Base-by-base conservation (phyloP, 2,329 filamentous ascomycete species). In the Paracoccidioides brasiliensis region DNA sequence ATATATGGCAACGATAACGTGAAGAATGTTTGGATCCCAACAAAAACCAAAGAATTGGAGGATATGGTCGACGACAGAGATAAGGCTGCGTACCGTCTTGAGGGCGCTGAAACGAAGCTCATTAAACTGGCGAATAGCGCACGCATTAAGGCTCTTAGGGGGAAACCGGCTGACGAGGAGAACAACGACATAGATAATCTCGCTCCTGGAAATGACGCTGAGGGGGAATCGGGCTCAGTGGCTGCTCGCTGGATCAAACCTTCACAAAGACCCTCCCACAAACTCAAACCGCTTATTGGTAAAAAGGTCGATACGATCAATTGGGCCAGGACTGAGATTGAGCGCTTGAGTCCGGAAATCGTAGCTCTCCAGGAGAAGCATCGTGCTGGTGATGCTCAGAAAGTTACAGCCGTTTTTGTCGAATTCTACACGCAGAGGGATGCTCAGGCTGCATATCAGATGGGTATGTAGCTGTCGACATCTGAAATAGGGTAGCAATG, bases 231-330 rank as follows among this genome's bases (percentile, higher is more conserved):
- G 56, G 85, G 85, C 60, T 54, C 56, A 35, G 52, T 59, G 41
- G 59, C 57, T 53, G 54, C 53, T 40, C 38, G 83, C 60, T 95
- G 86, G 83, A 74, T 95, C 42, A 78, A 82, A 14, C 74, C 76
- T 8, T 85, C 88, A 69, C 79, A 89, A 63, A 81, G 90, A 45
- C 90, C 90, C 1, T 83, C 85, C 1, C 90, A 95, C 67, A 81
- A 81, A 38, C 74, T 84, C 55, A 87, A 85, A 67, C 76, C 79
- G 5, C 69, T 93, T 28, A 80, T 90, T 61, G 87, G 90, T 62
- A 84, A 89, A 67, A 93, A 95, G 69, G 90, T 96, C 14, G 93
- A 98, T 72, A 93, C 90, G 0, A 96, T 98, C 69, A 83, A 91
- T 59, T 96, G 87, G 86, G 86, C 83, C 60, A 86, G 93, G 53